Percentiles rank a stretch among this genome's conserved stretches.
Evolutionary conservation across 257 asterid genomes (phyloP).

Genomic region (Anisodus tanguticus): DNA sequence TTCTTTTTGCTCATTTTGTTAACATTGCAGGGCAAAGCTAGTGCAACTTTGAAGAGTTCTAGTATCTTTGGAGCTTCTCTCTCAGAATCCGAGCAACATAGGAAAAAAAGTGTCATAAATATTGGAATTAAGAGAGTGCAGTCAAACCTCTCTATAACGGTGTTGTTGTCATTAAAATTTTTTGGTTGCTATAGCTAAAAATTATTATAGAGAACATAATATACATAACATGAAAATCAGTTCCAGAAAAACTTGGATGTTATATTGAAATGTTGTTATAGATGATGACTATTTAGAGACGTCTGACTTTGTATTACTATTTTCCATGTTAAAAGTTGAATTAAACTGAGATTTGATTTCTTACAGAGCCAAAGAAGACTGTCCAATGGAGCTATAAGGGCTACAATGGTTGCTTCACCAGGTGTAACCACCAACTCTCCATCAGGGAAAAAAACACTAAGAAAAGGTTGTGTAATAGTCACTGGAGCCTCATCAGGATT

Average conservation of each 20-base stretch:
- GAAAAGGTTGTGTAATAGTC: conserved; percentile 71
- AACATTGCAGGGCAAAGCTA: conserved; percentile 59
- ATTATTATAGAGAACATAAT: too few relatives aligned
- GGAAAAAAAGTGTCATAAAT: not conserved
- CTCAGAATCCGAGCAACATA: conserved; percentile 30
- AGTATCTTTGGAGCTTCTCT: conserved; percentile 73
- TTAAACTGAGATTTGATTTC: conserved; percentile 21
- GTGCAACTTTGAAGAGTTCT: conserved; percentile 62
- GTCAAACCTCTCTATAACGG: too few relatives aligned
- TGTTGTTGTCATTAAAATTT: too few relatives aligned
- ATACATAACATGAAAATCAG: too few relatives aligned
- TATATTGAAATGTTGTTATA: too few relatives aligned
- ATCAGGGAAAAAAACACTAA: conserved; percentile 68
- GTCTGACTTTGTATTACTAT: too few relatives aligned
- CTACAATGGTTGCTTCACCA: conserved; percentile 63
- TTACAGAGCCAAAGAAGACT: conserved; percentile 52
- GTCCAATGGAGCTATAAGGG: conserved; percentile 43
- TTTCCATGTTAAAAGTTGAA: not conserved
- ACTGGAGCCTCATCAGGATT: conserved; percentile 92
- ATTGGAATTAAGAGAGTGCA: not conserved
- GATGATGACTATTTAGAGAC: too few relatives aligned
- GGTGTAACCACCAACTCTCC: conserved; percentile 44
- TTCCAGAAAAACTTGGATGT: too few relatives aligned
- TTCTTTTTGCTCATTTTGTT: not conserved
- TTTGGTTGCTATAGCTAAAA: too few relatives aligned